Base-by-base conservation (phyloP, 805 yeast genomes). In the Kluyveromyces lactis region DNA sequence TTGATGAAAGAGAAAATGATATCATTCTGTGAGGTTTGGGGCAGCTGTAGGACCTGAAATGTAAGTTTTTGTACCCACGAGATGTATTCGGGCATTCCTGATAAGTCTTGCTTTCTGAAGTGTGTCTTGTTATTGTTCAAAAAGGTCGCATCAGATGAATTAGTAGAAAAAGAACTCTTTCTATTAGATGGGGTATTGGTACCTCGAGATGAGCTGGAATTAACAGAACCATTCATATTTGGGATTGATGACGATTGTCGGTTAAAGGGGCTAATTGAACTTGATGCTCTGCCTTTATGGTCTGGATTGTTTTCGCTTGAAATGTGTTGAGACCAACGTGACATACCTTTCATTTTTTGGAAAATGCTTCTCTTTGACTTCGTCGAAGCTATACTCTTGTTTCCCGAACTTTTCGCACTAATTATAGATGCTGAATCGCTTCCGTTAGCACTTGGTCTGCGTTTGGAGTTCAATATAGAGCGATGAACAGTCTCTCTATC, bases 1-100 rank as follows among this genome's bases (percentile, higher is more conserved):
- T 42, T 37, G 18, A 47, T 38, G 35, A 45, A 47, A 12, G 40
- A 37, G 35, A 49, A 49, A n/a, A 47, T 39, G 29, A 44, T 39
- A 21, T 43, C 49, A 31, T 47, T 49, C 13, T 33, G 42, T 19
- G 40, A 33, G 10, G 39, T 32, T 15, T 36, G 45, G 23, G 48
- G 48, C 18, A 48, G 31, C 11, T 21, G 8, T 4, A 31, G 29
- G 32, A 49, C 29, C 21, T 36, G 38, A 26, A 33, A 33, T 17
- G 40, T 36, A 7, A 49, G 40, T 10, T 44, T 24, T 7, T 33
- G 18, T 6, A 47, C 42, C 11, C 38, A 34, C 8, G 40, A 42
- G 35, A 41, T 43, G 40, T 49, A 49, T 19, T 37, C 42, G 12
- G 42, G 43, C 46, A 43, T 40, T 17, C 37, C 13, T 8, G 17